Base-by-base conservation (phyloP, 1,139 yeast genomes). In the Yamadazyma spencermartinsiae region DNA sequence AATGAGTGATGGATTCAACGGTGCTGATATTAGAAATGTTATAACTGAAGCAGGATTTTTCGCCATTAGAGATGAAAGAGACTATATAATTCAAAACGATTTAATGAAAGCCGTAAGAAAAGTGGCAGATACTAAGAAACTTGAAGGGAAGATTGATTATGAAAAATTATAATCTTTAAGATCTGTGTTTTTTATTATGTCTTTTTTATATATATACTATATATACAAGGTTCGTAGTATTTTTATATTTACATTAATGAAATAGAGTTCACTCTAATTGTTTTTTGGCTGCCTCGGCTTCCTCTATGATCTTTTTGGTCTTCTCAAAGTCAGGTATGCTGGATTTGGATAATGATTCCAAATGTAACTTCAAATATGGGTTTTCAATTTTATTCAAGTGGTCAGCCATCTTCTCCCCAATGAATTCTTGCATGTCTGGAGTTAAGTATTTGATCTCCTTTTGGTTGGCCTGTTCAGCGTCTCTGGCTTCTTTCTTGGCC, bases 21-120 rank as follows among this genome's bases (percentile, higher is more conserved):
- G 99, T 66, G 98, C 98, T 5, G 99, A 94, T 74, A 84, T 94
- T 52, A 82, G 98, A 65, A 94, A 94, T 61, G 97, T 94, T 45
- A 79, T 90, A 28, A 94, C 99, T n/a, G 99, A 94, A 68, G 98
- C 97, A 19, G 99, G 98, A 2, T 92, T 94, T 68, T 89, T 90
- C 57, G 98, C 98, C 43, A 94, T 94, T 54, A 80, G 98, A 66
- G 98, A 92, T 56, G 98, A 92, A 60, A 82, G 98, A 56, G 98
- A 92, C 60, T 87, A 88, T 65, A 88, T 94, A 54, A 64, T 87
- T 40, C 98, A 94, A 61, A 84, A 86, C 56, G 98, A 94, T 69
- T 65, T 94, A 65, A 86, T 92, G 94, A 92, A 92, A 66, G 98
- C 99, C 12, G 98, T 90, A 32, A 80, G 98, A 65, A 94, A 94